Conservation (phyloP, 352 stramenopile species). For the Peronospora farinosa region DNA sequence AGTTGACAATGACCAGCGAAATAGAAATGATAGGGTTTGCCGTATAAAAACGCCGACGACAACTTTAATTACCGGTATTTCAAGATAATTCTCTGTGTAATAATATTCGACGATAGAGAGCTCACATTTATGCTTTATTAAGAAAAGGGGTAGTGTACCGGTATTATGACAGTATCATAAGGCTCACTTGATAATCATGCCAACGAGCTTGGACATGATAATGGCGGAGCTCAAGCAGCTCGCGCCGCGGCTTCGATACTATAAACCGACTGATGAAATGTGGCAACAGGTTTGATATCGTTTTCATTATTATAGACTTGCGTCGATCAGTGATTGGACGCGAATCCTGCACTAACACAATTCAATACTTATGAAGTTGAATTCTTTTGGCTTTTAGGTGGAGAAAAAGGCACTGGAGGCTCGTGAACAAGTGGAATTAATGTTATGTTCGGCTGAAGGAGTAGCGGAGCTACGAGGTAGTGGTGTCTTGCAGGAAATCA, state of each 20-base stretch:
- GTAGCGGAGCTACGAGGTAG: slow-evolving; percentile 54
- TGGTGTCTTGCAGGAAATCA: slow-evolving; percentile 49
- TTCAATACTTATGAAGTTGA: not conserved
- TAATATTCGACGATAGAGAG: too few relatives aligned
- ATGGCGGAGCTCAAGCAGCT: slow-evolving; percentile 50
- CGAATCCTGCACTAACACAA: slow-evolving; percentile 1
- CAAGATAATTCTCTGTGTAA: too few relatives aligned
- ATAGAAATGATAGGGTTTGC: too few relatives aligned
- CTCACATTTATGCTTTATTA: too few relatives aligned
- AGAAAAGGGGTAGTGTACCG: not conserved
- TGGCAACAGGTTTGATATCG: slow-evolving; percentile 48
- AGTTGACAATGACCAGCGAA: not conserved
- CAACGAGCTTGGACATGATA: slow-evolving; percentile 30
- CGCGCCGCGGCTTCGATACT: slow-evolving; percentile 51
- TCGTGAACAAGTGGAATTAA: slow-evolving; percentile 43
- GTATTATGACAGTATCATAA: not conserved
- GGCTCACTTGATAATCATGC: slow-evolving; percentile 6
- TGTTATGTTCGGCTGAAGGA: slow-evolving; percentile 49
- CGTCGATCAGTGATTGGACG: not conserved
- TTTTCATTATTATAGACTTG: not conserved
- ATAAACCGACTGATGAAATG: slow-evolving; percentile 39
- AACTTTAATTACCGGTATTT: too few relatives aligned
- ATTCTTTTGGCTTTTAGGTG: slow-evolving; percentile 27
- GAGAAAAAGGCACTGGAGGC: slow-evolving; percentile 42
- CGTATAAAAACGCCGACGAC: too few relatives aligned